Evolutionary conservation across 306 rosid genomes (phyloP).

Genomic region (Rosa lucieae): DNA sequence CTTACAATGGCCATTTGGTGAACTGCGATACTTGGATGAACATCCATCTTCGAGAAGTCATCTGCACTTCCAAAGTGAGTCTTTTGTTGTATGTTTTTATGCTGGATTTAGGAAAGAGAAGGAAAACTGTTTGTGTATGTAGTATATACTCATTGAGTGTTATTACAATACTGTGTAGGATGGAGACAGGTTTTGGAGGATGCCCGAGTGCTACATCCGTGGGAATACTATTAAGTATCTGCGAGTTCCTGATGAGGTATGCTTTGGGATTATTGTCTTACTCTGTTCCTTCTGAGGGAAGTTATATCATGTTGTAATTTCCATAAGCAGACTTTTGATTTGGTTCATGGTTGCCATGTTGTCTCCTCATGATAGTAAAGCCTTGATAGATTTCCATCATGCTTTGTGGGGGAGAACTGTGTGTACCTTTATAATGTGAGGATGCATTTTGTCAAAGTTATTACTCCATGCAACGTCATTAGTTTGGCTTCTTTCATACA

Average conservation of each 20-base stretch:
- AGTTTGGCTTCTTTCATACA: neutral
- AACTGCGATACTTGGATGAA: constrained; percentile 99
- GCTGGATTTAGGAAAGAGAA: neutral
- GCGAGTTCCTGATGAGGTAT: constrained; percentile 98
- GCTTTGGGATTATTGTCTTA: neutral
- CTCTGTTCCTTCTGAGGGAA: neutral
- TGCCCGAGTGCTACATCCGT: constrained; percentile 97
- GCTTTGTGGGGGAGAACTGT: neutral
- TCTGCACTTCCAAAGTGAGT: constrained; percentile 88
- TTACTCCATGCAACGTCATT: neutral
- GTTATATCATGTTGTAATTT: neutral
- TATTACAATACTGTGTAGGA: constrained; percentile 46
- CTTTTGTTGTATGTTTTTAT: neutral
- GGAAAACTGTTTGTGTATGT: neutral
- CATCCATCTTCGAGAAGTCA: constrained; percentile 98
- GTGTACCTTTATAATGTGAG: neutral
- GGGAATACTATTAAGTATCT: constrained; percentile 97
- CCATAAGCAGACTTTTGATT: neutral
- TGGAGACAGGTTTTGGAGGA: constrained; percentile 99
- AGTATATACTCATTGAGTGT: neutral
- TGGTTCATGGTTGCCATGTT: neutral
- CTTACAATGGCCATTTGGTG: constrained; percentile 97
- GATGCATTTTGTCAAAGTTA: neutral
- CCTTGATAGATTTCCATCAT: neutral
- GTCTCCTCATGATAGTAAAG: neutral